phyloP scores from a whole-genome alignment of 2,329 filamentous ascomycete genomes.

The Verticillium dahliae region DNA sequence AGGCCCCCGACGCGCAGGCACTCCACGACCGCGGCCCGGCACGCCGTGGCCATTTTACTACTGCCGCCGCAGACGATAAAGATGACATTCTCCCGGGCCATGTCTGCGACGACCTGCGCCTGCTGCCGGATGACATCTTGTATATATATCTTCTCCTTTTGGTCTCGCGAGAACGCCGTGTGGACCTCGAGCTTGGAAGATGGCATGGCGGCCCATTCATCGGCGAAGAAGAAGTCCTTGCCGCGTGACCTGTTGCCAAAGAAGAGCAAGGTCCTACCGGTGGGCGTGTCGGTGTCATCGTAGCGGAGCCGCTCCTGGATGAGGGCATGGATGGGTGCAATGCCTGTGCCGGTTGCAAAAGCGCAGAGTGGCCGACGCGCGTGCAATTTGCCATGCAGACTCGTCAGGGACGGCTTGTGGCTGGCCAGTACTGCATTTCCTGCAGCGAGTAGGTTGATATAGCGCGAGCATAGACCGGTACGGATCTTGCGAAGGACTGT shows the following conservation, averaged over 20 bases:
- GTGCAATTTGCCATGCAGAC: conserved; percentile 30
- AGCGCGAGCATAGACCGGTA: conserved; percentile 84
- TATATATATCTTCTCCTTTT: conserved; percentile 45
- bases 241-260: conserved; percentile 74
- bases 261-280: conserved; percentile 52
- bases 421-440: conserved; percentile 55
- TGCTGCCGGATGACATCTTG: conserved; percentile 46
- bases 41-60: conserved; percentile 51
- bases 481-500: conserved; percentile 80
- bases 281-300: conserved; percentile 13
- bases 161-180: conserved; percentile 43
- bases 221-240: conserved; percentile 74
- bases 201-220: conserved; percentile 56
- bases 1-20: conserved; percentile 32
- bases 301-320: conserved; percentile 60
- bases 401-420: conserved; percentile 40
- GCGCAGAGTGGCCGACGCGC: conserved; percentile 58
- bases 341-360: conserved; percentile 78
- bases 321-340: conserved; percentile 77
- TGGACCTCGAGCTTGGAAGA: conserved; percentile 18
- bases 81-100: conserved; percentile 33
- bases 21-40: conserved; percentile 44
- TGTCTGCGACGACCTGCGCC: conserved; percentile 23
- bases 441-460: conserved; percentile 59
- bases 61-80: conserved; percentile 51